A percentile compares a stretch with the other conserved stretches of the same genome.
phyloP scores from a whole-genome alignment of 371 early-diverging fungal genomes.

The Smittium mucronatum region DNA sequence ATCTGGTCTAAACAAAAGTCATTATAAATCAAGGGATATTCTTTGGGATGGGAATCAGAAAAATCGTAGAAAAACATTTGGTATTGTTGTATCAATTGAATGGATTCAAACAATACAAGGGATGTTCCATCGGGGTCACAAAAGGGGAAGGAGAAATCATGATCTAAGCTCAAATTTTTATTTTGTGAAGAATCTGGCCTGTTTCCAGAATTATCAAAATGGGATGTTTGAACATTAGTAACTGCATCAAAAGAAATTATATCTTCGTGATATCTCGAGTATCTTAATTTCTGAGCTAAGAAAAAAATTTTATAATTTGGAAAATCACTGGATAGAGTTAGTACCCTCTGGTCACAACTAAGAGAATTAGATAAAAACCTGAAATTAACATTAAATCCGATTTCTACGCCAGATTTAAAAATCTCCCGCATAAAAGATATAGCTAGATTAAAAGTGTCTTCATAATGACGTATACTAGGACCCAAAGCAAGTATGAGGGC shows the following conservation, averaged over 20 bases:
- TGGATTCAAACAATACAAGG: slow-evolving; percentile 16
- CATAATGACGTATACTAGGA: slow-evolving; percentile 69
- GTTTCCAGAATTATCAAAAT: not conserved
- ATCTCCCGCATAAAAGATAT: slow-evolving; percentile 20
- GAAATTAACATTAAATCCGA: not conserved
- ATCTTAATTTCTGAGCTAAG: not conserved
- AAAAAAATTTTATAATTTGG: not conserved
- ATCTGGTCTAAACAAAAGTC: slow-evolving; percentile 5
- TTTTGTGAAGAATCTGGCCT: not conserved
- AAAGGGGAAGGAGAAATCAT: not conserved
- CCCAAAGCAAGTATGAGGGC: slow-evolving; percentile 82
- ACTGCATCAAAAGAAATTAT: not conserved
- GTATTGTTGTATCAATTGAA: slow-evolving; percentile 26
- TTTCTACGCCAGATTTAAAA: not conserved
- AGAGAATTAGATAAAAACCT: slow-evolving; percentile 7
- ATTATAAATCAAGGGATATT: slow-evolving; percentile 12
- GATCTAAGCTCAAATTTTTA: not conserved
- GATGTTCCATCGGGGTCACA: slow-evolving; percentile 24
- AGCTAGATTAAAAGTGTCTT: slow-evolving; percentile 17
- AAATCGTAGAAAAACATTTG: slow-evolving; percentile 19
- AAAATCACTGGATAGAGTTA: not conserved
- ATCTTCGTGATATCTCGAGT: not conserved
- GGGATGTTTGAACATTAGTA: not conserved
- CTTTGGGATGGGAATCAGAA: not conserved
- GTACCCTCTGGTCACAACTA: not conserved